Conservation (phyloP, 2,329 filamentous ascomycete genomes). For the Phaeosphaeria sp. region DNA sequence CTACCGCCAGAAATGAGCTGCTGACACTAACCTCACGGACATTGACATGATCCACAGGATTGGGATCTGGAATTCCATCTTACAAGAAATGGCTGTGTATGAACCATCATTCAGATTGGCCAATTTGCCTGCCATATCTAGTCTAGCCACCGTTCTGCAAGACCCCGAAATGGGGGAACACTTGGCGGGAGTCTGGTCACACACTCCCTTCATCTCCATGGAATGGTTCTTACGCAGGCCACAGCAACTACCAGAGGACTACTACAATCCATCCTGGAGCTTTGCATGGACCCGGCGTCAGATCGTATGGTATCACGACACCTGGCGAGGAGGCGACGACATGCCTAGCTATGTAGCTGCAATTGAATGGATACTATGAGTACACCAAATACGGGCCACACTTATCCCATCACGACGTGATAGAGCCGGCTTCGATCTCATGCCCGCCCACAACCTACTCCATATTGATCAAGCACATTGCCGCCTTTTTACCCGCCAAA, state of each 20-base stretch:
- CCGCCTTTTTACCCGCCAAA: no score
- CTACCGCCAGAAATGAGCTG: no score
- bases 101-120: background rate
- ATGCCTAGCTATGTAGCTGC: no score
- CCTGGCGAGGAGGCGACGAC: no score
- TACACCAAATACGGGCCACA: no score
- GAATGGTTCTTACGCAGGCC: background rate
- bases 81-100: conserved; percentile 8
- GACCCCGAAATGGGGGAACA: conserved; percentile 7
- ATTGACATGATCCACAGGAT: background rate
- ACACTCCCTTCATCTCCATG: conserved; percentile 16
- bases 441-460: no score
- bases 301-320: background rate
- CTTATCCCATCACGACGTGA: no score
- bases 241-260: background rate
- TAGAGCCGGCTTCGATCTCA: no score
- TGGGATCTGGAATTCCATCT: background rate
- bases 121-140: conserved; percentile 4
- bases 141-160: conserved; percentile 6
- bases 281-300: conserved; percentile 6
- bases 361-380: no score
- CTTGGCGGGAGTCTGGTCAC: conserved; percentile 12
- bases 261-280: conserved; percentile 11
- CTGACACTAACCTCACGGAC: background rate
- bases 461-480: no score